phyloP scores from a whole-genome alignment of 495 filamentous ascomycete species.

The Penicillium bialowiezense region DNA sequence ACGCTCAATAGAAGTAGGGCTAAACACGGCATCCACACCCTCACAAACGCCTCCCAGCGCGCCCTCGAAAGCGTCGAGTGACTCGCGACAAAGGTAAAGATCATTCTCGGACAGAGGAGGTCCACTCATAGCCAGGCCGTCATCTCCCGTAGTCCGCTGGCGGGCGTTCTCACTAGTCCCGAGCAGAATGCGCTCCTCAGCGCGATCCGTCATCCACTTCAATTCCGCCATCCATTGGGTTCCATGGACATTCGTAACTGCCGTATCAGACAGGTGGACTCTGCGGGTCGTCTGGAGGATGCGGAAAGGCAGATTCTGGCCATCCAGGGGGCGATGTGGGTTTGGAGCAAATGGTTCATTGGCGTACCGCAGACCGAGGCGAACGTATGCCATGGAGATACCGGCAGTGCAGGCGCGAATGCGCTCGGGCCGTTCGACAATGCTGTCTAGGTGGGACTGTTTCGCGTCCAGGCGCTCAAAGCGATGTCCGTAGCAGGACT shows the following conservation, averaged over 20 bases:
- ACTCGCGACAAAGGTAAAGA: slow-evolving; percentile 83
- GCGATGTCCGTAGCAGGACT: slow-evolving; percentile 90
- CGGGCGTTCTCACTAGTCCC: slow-evolving; percentile 74
- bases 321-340: slow-evolving; percentile 46
- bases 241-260: slow-evolving; percentile 82
- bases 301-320: slow-evolving; percentile 63
- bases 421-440: slow-evolving; percentile 90
- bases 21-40: slow-evolving; percentile 83
- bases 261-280: slow-evolving; percentile 61
- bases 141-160: slow-evolving; percentile 44
- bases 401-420: slow-evolving; percentile 82
- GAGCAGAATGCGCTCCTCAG: slow-evolving; percentile 67
- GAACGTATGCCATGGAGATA: slow-evolving; percentile 82
- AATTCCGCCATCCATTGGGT: slow-evolving; percentile 88
- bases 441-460: slow-evolving; percentile 60
- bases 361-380: slow-evolving; percentile 75
- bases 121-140: slow-evolving; percentile 38
- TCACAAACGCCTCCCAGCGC: slow-evolving; percentile 88
- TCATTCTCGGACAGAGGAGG: slow-evolving; percentile 65
- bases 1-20: slow-evolving; percentile 51
- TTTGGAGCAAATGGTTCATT: slow-evolving; percentile 66
- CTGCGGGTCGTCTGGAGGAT: slow-evolving; percentile 71
- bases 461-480: slow-evolving; percentile 77
- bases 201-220: slow-evolving; percentile 74
- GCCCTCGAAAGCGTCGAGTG: slow-evolving; percentile 82